A percentile compares a stretch with the other conserved stretches of the same genome.
These are phyloP conservation scores for Penicillium diatomitis DNA, from an alignment of 495 filamentous ascomycete genomes.

Conservation along the genomic window DNA sequence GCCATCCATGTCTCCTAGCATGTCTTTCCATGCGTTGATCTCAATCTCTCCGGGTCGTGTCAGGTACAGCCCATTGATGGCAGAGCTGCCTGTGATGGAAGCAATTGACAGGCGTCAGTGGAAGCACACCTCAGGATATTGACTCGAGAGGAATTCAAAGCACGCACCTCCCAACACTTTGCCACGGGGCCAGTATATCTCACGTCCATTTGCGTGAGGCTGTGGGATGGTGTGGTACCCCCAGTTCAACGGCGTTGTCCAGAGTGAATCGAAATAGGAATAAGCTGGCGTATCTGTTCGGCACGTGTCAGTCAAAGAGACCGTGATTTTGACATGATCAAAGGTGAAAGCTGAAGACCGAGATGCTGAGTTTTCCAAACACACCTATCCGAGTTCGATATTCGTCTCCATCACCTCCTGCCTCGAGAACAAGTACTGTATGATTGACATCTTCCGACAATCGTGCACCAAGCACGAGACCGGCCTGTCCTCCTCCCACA, in stretches of 20 bases:
- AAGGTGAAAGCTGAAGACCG: not conserved
- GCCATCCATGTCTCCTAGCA: conserved; percentile 25
- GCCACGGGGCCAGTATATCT: conserved; percentile 25
- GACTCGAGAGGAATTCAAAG: not conserved
- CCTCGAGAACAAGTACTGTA: conserved; percentile 35
- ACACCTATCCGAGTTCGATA: conserved; percentile 26
- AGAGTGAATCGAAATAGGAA: conserved; percentile 25
- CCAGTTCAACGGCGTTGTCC: conserved; percentile 32
- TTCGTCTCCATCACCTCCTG: conserved; percentile 28
- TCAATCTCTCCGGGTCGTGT: conserved; percentile 26
- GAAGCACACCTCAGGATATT: too few species aligned
- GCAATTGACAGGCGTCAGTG: not conserved
- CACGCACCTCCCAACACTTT: conserved; percentile 30
- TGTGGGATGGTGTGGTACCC: conserved; percentile 26
- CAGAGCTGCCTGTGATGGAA: conserved; percentile 19
- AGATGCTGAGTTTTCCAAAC: not conserved
- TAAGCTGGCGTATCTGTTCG: conserved; percentile 24
- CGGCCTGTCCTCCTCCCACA: conserved; percentile 34
- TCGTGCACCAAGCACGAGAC: conserved; percentile 22
- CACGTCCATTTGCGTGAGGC: conserved; percentile 21
- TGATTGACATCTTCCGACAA: conserved; percentile 20
- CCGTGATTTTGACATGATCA: too few species aligned
- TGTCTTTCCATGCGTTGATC: conserved; percentile 24
- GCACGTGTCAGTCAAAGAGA: too few species aligned
- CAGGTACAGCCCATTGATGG: conserved; percentile 27